phyloP scores from a whole-genome alignment of 345 rosid species.

The Pelargonium nanum region DNA sequence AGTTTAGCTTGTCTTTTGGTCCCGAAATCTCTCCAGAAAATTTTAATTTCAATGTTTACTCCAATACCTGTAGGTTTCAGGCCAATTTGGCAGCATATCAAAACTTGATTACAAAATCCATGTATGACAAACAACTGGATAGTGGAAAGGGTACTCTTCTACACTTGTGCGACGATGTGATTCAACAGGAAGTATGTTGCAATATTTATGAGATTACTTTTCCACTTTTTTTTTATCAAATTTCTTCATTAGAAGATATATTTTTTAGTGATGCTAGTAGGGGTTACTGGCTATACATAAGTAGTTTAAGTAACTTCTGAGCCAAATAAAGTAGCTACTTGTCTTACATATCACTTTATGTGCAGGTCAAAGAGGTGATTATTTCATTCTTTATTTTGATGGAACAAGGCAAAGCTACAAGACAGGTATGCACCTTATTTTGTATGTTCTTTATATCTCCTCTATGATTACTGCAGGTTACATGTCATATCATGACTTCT shows the following conservation, averaged over 20 bases:
- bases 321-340: background rate
- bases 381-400: slow-evolving; percentile 78
- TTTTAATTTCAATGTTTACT: slow-evolving; percentile 1
- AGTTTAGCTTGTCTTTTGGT: no score
- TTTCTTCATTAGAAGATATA: no score
- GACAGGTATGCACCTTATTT: slow-evolving; percentile 36
- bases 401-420: slow-evolving; percentile 95
- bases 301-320: slow-evolving; percentile 1
- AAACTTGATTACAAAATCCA: slow-evolving; percentile 84
- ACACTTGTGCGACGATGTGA: slow-evolving; percentile 92
- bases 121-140: slow-evolving; percentile 94
- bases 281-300: no score
- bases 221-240: no score
- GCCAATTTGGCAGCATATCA: slow-evolving; percentile 74
- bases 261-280: no score
- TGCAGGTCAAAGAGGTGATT: slow-evolving; percentile 92
- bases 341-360: background rate
- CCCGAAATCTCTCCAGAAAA: no score
- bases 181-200: slow-evolving; percentile 89
- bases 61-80: slow-evolving; percentile 54
- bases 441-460: no score
- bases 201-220: slow-evolving; percentile 1
- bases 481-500: background rate
- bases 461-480: slow-evolving; percentile 5
- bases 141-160: slow-evolving; percentile 95